phyloP scores from a whole-genome alignment of 164 flowering plant genomes.

The Nymphaea colorata region DNA sequence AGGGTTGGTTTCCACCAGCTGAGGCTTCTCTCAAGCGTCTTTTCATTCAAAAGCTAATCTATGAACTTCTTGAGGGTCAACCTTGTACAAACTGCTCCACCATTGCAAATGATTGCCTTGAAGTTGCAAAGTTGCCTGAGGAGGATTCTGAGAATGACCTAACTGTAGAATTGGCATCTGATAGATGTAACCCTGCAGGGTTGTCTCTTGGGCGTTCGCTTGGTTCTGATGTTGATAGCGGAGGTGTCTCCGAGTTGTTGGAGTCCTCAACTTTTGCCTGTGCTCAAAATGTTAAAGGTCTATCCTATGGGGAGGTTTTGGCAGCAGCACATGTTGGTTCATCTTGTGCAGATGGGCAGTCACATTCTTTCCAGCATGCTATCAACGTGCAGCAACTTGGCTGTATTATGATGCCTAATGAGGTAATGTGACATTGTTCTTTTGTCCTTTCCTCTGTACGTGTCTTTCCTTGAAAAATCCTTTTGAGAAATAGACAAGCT shows the following conservation, averaged over 20 bases:
- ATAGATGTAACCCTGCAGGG: constrained; percentile 11
- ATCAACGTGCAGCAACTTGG: constrained; percentile 20
- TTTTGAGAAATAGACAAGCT: no score
- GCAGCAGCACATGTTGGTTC: constrained; percentile 27
- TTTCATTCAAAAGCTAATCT: constrained; percentile 46
- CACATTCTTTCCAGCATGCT: constrained; percentile 22
- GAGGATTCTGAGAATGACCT: constrained; percentile 18
- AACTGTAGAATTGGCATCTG: constrained; percentile 25
- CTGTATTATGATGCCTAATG: constrained; percentile 17
- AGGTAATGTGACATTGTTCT: constrained; percentile 23
- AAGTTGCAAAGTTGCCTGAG: constrained; percentile 11
- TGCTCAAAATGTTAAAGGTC: constrained; percentile 24
- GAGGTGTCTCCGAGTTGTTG: constrained; percentile 38
- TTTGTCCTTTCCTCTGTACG: no score
- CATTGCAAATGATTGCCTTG: constrained; percentile 18
- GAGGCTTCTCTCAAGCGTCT: constrained; percentile 81
- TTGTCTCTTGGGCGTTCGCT: constrained; percentile 17
- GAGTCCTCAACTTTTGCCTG: constrained; percentile 20
- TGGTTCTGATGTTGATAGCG: constrained; percentile 17
- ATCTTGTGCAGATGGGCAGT: constrained; percentile 25
- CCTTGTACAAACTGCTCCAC: constrained; percentile 20
- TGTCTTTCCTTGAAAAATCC: no score
- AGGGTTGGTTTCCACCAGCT: constrained; percentile 72
- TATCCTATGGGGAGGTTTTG: constrained; percentile 40
- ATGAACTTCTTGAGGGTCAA: constrained; percentile 32